Evolutionary conservation across 2,329 filamentous ascomycete genomes (phyloP).

Genomic region (Stromatinia cepivora): DNA sequence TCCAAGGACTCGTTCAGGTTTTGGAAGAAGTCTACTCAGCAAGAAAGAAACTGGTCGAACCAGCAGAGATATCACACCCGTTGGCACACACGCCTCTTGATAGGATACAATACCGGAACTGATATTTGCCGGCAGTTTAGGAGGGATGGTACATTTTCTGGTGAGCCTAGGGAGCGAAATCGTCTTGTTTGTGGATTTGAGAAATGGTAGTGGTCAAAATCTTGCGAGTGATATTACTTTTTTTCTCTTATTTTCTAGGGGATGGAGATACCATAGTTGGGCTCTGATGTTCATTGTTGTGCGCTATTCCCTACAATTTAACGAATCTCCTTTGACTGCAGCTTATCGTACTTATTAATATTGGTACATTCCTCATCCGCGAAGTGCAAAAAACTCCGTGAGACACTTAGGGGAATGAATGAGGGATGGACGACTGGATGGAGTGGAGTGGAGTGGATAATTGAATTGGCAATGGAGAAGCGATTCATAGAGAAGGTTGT

Average conservation of each 20-base stretch:
- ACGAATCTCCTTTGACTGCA: too few species aligned
- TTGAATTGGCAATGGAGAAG: not conserved
- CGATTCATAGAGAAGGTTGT: not conserved
- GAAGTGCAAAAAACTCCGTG: not conserved
- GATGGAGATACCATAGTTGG: constrained; percentile 11
- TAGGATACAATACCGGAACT: not conserved
- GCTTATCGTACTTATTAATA: not conserved
- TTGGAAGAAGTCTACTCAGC: constrained; percentile 56
- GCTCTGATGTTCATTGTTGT: not conserved
- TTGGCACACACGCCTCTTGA: constrained; percentile 3
- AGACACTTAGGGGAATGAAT: not conserved
- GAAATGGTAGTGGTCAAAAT: not conserved
- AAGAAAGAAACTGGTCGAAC: constrained; percentile 45
- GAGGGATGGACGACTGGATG: not conserved
- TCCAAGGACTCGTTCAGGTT: constrained; percentile 43
- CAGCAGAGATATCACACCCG: constrained; percentile 48
- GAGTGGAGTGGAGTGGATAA: not conserved
- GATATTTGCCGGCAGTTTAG: not conserved
- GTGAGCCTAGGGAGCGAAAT: not conserved
- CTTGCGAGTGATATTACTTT: not conserved
- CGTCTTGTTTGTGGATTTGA: not conserved
- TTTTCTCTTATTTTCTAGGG: not conserved
- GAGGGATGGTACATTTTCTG: not conserved
- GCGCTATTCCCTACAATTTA: not conserved
- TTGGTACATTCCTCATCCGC: constrained; percentile 4